A percentile compares a stretch with the other conserved stretches of the same genome.
Evolutionary conservation across 1,284 basidiomycete genomes (phyloP).

Genomic region (Pulveroboletus ridleyi): DNA sequence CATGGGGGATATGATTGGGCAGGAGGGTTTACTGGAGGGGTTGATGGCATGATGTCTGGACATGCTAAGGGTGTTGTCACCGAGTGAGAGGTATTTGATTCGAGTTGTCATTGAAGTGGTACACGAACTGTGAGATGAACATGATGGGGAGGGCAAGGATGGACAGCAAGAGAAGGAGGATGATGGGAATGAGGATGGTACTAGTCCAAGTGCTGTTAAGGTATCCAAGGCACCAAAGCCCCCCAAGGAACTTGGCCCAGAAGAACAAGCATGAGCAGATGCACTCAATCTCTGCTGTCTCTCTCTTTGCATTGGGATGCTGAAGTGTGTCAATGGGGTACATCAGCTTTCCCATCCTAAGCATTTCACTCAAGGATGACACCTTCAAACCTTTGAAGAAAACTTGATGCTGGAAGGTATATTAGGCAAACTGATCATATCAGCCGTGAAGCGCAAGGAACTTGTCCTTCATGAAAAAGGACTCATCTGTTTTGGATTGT

Average conservation of each 20-base stretch:
- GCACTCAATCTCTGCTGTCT: conserved; percentile 85
- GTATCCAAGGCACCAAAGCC: conserved; percentile 24
- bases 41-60: conserved; percentile 89
- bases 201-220: conserved; percentile 10
- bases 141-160: conserved; percentile 45
- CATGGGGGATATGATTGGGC: conserved; percentile 87
- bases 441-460: conserved; percentile 90
- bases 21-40: conserved; percentile 79
- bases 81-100: conserved; percentile 91
- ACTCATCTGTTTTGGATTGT: conserved; percentile 86
- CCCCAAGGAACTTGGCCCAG: conserved; percentile 57
- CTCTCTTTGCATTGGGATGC: conserved; percentile 89
- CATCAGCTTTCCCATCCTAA: conserved; percentile 34
- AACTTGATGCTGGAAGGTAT: conserved; percentile 95
- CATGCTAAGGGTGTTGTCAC: conserved; percentile 84
- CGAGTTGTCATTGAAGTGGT: conserved; percentile 95
- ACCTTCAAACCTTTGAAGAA: conserved; percentile 82
- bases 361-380: conserved; percentile 7
- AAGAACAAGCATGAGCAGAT: conserved; percentile 67
- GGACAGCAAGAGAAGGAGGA: conserved; percentile 36
- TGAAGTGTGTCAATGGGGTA: conserved; percentile 92
- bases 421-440: conserved; percentile 89
- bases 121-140: conserved; percentile 80
- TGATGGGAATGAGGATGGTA: conserved; percentile 33
- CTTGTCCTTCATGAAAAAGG: conserved; percentile 87